phyloP scores from a whole-genome alignment of 257 asterid genomes.

The Asclepias syriaca region DNA sequence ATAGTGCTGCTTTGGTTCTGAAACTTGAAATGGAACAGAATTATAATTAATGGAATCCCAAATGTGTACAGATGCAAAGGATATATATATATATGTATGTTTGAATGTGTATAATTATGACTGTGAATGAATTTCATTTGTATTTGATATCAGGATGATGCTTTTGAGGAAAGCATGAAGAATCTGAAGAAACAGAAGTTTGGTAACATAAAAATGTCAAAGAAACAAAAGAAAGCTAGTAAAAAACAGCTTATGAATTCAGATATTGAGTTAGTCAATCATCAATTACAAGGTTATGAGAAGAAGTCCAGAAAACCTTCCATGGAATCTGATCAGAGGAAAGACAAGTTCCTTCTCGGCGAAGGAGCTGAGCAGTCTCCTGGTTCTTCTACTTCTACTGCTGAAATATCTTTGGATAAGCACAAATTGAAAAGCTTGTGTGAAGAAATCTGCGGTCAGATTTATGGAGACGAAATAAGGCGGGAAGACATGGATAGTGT shows the following conservation, averaged over 20 bases:
- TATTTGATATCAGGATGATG: not conserved
- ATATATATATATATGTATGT: not conserved
- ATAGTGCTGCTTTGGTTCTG: not conserved
- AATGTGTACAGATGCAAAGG: not conserved
- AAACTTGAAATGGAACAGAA: not conserved
- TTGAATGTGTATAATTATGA: not conserved
- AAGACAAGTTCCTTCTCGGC: conserved; percentile 16
- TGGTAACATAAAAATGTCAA: conserved; percentile 20
- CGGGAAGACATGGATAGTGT: conserved; percentile 18
- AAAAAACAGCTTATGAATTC: conserved; percentile 20
- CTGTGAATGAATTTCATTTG: conserved; percentile 13
- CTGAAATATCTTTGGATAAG: conserved; percentile 28
- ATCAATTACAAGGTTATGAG: conserved; percentile 23
- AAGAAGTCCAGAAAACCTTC: conserved; percentile 24
- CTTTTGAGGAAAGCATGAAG: conserved; percentile 19
- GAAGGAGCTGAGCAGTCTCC: conserved; percentile 19
- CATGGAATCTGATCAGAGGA: conserved; percentile 17
- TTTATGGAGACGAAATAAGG: conserved; percentile 23
- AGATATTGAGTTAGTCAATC: conserved; percentile 28
- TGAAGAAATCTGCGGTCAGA: conserved; percentile 36
- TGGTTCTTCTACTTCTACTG: conserved; percentile 34
- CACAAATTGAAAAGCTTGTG: conserved; percentile 36
- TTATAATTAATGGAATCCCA: not conserved
- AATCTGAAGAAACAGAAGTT: conserved; percentile 26
- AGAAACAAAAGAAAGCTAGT: conserved; percentile 20